Evolutionary conservation across 2,329 filamentous ascomycete genomes (phyloP), one percentile per base, ranked within the genome.

Genomic region (Didymella sp.): DNA sequence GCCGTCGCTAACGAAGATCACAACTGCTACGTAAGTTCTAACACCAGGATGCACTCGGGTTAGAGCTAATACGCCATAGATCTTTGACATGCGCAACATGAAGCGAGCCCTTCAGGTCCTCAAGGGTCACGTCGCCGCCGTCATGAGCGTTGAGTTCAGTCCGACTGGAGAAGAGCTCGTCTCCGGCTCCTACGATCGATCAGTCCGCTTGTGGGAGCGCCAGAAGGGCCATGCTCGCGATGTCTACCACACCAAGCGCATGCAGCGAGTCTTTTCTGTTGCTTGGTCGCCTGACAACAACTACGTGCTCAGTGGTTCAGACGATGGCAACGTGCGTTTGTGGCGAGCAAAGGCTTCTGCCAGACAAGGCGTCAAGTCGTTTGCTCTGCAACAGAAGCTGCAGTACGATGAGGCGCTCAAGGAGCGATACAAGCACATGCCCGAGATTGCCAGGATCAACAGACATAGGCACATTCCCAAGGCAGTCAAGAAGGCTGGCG

Each of bases 101-200:
- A 87, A 91, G 66, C 88, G 92, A 60, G 91, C 94, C 0, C 80
- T 96, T 59, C 97, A 98, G 73, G 87, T 97, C 8, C 83, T 96
- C 51, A 95, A 94, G 76, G 91, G 94, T 68, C 92, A 96, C 73
- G 92, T 96, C 45, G 85, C 87, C 7, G 95, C 95, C 19, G 93
- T 97, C 22, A 97, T 97, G 91, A 93, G 96, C 75, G 89, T 99
- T 37, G 92, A 97, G 72, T 99, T 94, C 78, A 93, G 89, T 45
- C 94, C 95, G 0, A 98, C 95, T 0, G 95, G 95, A 58, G 90
- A 97, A 75, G 93, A 97, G 75, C 85, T 99, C 42, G 92, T 98
- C 19, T 91, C 89, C 13, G 95, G 91, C 5, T 92, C 89, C 0
- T 96, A 95, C 78, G 91, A 96, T 73, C 87, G 92, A 60, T 96